Base-by-base conservation (phyloP, 108 stramenopile species). In the Nitzschia sp. region DNA sequence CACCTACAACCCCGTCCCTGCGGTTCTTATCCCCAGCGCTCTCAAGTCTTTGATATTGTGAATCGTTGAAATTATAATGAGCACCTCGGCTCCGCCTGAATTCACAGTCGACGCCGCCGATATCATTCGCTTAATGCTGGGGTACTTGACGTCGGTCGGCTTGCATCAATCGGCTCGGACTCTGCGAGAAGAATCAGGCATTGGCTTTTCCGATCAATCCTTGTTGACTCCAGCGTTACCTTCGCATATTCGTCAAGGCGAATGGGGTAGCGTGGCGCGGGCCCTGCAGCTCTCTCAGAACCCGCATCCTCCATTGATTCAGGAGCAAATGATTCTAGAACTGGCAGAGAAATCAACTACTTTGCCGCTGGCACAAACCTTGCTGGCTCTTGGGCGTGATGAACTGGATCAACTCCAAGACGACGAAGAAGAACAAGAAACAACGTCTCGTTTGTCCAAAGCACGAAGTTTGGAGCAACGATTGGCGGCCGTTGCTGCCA, bases 181-280 rank as follows among this genome's bases (percentile, higher is more conserved):
- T 1, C 75, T 92, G 35, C 82, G 76, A n/a, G 47, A 75, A 46
- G 91, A 92, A 71, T 78, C 85, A 23, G 84, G 87, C 1, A 63
- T 89, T 13, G 82, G 83, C 19, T 59, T 71, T 46, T 25, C 61
- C 11, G 24, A 19, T 11, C 23, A 42, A 17, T 21, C 42, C 25
- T 31, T 38, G 36, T 9, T 46, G 13, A 34, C 38, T 2, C 36
- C 36, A 3, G 21, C 61, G 13, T 62, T 62, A 25, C 38, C 61
- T 1, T 26, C 33, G 35, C 61, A 62, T 8, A 46, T 66, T 32
- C 60, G 59, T 19, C 66, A 56, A 45, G 91, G 91, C 30, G 70
- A 86, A 51, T 92, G 88, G 88, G 91, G 86, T 18, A 73, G 66
- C 21, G 83, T 85, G 6, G 46, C 88, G 35, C 61, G 70, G 49